Base-by-base conservation (phyloP, 164 flowering plant genomes). In the Kalanchoe fedtschenkoi region DNA sequence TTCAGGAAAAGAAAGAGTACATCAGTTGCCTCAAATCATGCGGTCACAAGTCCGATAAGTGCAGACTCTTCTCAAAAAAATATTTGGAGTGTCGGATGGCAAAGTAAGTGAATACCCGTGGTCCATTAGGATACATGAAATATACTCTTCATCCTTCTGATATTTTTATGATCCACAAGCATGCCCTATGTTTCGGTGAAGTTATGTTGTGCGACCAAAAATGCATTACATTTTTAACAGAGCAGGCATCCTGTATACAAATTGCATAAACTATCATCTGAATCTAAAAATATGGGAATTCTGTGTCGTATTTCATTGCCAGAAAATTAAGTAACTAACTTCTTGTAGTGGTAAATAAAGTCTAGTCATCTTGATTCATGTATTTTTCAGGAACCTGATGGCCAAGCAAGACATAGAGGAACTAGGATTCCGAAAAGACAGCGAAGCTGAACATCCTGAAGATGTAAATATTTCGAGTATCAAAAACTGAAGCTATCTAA, bases 11-110 rank as follows among this genome's bases (percentile, higher is more conserved):
- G 84, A 88, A 88, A 68, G 90, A 82, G 11, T 90, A 93, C 58
- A 68, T 93, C 39, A 66, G 41, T 34, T 93, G 97, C 70, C 91
- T 93, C 37, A 90, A 88, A 72, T 38, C 84, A 19, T 71, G 83
- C 24, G 78, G 86, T 32, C 83, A 83, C 71, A 76, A 80, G 69
- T 88, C 97, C 51, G 97, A 88, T 70, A 82, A 72, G 58, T 93
- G 98, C 67, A 74, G 88, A 61, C 69, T 57, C 35, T 80, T 90
- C 51, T 86, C 97, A 16, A 93, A 85, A 67, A 88, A 80, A 70
- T 88, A 90, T 72, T 71, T 90, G 63, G 77, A 90, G 71, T 93
- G 97, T 34, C 98, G 97, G 26, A 93, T 93, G 98, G 86, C 65
- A 63, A 93, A 80, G 97, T 90, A 59, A 72, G 80, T 72, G 22